A percentile compares a stretch with the other conserved stretches of the same genome.
These are phyloP conservation scores for Alternaria viburni DNA, from an alignment of 2,329 filamentous ascomycete species.

Conservation along the genomic window DNA sequence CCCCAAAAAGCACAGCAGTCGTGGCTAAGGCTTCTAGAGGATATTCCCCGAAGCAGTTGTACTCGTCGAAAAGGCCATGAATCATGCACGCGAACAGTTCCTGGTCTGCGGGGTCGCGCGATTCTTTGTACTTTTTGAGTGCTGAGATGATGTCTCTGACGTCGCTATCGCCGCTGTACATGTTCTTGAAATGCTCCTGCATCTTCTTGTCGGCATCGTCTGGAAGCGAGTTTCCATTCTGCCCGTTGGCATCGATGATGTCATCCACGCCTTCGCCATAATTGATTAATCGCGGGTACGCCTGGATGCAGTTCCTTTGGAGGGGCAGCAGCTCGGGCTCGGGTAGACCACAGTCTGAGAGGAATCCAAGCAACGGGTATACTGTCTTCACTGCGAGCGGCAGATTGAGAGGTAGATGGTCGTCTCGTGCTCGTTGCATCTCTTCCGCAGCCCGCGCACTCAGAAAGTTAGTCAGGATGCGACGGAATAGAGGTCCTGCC, in stretches of 20 bases:
- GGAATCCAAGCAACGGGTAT: constrained; percentile 76
- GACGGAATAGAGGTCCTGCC: constrained; percentile 70
- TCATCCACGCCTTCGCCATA: constrained; percentile 93
- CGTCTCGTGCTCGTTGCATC: constrained; percentile 74
- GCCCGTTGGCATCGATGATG: constrained; percentile 84
- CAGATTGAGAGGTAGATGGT: constrained; percentile 70
- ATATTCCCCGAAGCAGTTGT: constrained; percentile 92
- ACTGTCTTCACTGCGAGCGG: constrained; percentile 87
- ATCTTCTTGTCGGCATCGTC: constrained; percentile 83
- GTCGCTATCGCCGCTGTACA: constrained; percentile 92
- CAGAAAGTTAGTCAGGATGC: constrained; percentile 78
- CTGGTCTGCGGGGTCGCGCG: constrained; percentile 81
- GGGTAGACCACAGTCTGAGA: constrained; percentile 63
- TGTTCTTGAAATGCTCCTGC: constrained; percentile 97
- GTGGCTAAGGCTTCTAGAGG: constrained; percentile 95
- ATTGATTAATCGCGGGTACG: constrained; percentile 93
- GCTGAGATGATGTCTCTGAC: constrained; percentile 85
- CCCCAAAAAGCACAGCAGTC: constrained; percentile 94
- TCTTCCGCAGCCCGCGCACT: constrained; percentile 85
- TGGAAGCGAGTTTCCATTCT: constrained; percentile 80
- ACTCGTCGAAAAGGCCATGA: constrained; percentile 95
- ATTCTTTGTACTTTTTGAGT: constrained; percentile 86
- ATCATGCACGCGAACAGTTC: constrained; percentile 99
- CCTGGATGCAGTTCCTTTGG: constrained; percentile 86
- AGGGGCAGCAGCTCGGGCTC: constrained; percentile 77